Conservation (phyloP, 352 stramenopile species). For the Globisporangium rhizosaccharum region DNA sequence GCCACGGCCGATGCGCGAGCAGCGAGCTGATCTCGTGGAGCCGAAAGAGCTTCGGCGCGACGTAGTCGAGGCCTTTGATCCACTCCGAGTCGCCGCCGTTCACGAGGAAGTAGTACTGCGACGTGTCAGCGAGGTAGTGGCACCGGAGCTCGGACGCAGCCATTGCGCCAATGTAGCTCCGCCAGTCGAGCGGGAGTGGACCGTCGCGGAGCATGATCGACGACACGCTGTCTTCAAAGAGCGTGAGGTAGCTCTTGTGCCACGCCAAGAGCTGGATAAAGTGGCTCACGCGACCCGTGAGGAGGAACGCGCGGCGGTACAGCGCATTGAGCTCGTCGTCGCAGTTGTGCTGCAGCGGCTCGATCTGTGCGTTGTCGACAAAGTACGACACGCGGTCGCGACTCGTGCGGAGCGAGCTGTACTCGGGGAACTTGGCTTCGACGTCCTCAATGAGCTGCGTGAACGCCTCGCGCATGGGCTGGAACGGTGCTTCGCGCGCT, state of each 20-base stretch:
- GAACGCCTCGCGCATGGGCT: conserved; percentile 55
- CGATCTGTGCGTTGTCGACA: conserved; percentile 33
- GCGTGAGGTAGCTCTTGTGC: conserved; percentile 71
- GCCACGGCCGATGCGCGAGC: conserved; percentile 82
- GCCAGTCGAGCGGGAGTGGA: conserved; percentile 73
- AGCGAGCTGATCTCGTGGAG: conserved; percentile 80
- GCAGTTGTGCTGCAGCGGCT: conserved; percentile 22
- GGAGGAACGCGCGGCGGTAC: conserved; percentile 56
- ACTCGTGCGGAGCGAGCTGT: conserved; percentile 20
- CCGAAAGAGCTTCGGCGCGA: conserved; percentile 76
- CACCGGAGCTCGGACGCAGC: conserved; percentile 70
- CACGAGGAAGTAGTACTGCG: conserved; percentile 83
- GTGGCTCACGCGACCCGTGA: conserved; percentile 67
- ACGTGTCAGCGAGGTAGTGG: conserved; percentile 71
- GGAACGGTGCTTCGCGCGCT: conserved; percentile 61
- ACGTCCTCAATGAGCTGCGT: conserved; percentile 36
- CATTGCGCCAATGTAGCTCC: conserved; percentile 84
- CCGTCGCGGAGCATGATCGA: conserved; percentile 76
- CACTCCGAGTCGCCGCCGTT: conserved; percentile 75
- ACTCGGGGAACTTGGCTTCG: conserved; percentile 32
- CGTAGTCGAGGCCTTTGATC: conserved; percentile 80
- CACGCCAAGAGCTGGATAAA: conserved; percentile 71
- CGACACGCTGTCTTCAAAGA: conserved; percentile 58
- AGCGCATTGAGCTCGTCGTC: conserved; percentile 51
- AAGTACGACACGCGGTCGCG: conserved; percentile 65